Base-by-base conservation (phyloP, 179 eudicot species). In the Camellia oleifera region DNA sequence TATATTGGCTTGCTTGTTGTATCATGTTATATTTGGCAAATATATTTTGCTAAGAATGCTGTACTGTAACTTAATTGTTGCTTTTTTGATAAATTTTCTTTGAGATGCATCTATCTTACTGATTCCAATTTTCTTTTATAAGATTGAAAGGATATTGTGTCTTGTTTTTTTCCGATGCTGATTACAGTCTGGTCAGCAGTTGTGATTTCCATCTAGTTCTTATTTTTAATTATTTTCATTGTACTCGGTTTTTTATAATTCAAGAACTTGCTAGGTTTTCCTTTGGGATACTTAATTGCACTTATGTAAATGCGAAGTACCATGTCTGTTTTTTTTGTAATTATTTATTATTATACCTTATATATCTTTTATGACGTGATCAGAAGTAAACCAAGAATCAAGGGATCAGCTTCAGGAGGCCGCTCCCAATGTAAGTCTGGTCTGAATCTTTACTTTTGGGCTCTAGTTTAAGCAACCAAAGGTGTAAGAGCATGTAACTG, bases 391-490 rank as follows among this genome's bases (percentile, higher is more conserved):
- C 56, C 61, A 64, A 60, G 88, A 82, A 75, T 17, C 71, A 73
- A 79, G 70, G 79, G 84, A 81, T 46, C 63, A 62, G 73, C 82
- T 76, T 78, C 88, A 76, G 71, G 89, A 84, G 77, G 74, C 81
- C 26, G 79, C 71, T 75, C 65, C 80, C 20, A 60, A 62, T 74
- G 98, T 93, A 87, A 85, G 90, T 73, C 48, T 18, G 4, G 90
- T 73, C 48, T 18, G 4, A 45, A 62, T 61, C 5, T 64, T 26
- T 14, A 52, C 32, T 57, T 58, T 81, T 8, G 62, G 62, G 48
- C n/a, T 7, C 58, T 75, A 18, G 15, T 75, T 20, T 58, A 10
- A 75, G 53, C 65, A 15, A 74, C 57, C 67, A 42, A 40, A 17
- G 0, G 8, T 40, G 32, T 15, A 7, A 3, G 6, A 42, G 57